Evolutionary conservation across 306 rosid genomes (phyloP), one percentile per base, ranked within the genome.

Genomic region (Casuarina glauca): DNA sequence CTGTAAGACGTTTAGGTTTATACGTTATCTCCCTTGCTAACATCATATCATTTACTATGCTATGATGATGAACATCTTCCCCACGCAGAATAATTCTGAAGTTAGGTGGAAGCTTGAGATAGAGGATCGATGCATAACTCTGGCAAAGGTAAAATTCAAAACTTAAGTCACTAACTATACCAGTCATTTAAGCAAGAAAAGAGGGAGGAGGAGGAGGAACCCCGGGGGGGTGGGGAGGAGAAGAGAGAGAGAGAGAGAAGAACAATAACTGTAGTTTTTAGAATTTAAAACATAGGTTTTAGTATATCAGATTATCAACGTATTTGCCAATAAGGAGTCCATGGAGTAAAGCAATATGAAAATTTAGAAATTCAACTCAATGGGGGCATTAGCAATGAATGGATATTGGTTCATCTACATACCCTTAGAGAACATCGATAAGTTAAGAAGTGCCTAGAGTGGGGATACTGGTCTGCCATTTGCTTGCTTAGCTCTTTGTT

Each of bases 41-140:
- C 70, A 52, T 74, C 70, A 74, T 74, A 32, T 74, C 78, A 15
- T 46, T 12, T 12, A 58, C 78, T 58, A 74, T 45, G 35, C 9
- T 61, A 17, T 61, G 78, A 46, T 61, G 58, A 11, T 58, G 57
- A 74, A 74, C 70, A 44, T 20, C 70, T 39, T 60, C 3, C 20
- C 78, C 78, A 11, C 78, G 78, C 4, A 74, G 45, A 15, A 74
- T 74, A 6, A 74, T 74, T 58, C 55, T 41, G 44, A 42, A 74
- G 15, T 38, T 36, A 5, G 42, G n/a, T 6, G 70, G 78, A 60
- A 74, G 32, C 16, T 13, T 32, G 5, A 74, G 70, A 61, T 74
- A 74, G 9, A 74, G 71, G 61, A 74, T 74, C 15, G 78, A 74
- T n/a, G 71, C 70, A 35, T 74, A 74, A 61, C 70, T 74, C 78